These are phyloP conservation scores for Myochromella boudieri DNA, from an alignment of 768 basidiomycete genomes.

Conservation along the genomic window DNA sequence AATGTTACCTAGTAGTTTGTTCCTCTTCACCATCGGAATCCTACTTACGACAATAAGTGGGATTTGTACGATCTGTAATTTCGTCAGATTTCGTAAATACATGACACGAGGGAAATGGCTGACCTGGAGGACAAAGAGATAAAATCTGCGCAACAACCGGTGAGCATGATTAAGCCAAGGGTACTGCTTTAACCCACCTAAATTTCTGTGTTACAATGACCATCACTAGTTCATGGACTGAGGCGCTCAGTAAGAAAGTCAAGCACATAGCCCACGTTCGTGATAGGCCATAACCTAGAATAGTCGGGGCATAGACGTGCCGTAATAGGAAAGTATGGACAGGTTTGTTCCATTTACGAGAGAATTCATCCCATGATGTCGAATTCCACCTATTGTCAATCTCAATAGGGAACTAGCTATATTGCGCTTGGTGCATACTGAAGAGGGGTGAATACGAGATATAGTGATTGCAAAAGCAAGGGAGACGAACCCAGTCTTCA, in stretches of 20 bases:
- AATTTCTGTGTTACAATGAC: slow-evolving; percentile 92
- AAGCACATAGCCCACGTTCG: slow-evolving; percentile 83
- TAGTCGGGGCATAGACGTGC: slow-evolving; percentile 92
- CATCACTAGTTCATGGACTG: slow-evolving; percentile 95
- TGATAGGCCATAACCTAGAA: slow-evolving; percentile 73
- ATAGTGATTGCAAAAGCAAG: background rate
- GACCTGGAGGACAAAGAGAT: slow-evolving; percentile 78
- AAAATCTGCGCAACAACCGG: slow-evolving; percentile 52
- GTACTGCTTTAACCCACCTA: slow-evolving; percentile 45
- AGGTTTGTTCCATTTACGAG: slow-evolving; percentile 98
- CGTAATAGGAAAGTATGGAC: slow-evolving; percentile 92
- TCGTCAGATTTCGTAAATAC: background rate
- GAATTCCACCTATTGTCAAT: slow-evolving; percentile 79
- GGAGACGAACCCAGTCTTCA: slow-evolving; percentile 79
- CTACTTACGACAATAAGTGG: slow-evolving; percentile 86
- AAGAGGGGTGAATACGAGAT: slow-evolving; percentile 1
- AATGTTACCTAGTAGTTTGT: slow-evolving; percentile 78
- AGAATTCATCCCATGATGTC: slow-evolving; percentile 95
- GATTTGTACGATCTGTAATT: slow-evolving; percentile 76
- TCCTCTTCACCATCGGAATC: slow-evolving; percentile 72
- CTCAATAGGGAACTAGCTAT: too few relatives aligned
- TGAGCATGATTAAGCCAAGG: background rate
- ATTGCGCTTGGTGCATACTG: too few relatives aligned
- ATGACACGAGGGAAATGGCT: slow-evolving; percentile 14
- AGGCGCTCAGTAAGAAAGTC: slow-evolving; percentile 90